Evolutionary conservation across 768 basidiomycete species (phyloP), one percentile per base, ranked within the genome.

Genomic region (Macrocybe gigantea): DNA sequence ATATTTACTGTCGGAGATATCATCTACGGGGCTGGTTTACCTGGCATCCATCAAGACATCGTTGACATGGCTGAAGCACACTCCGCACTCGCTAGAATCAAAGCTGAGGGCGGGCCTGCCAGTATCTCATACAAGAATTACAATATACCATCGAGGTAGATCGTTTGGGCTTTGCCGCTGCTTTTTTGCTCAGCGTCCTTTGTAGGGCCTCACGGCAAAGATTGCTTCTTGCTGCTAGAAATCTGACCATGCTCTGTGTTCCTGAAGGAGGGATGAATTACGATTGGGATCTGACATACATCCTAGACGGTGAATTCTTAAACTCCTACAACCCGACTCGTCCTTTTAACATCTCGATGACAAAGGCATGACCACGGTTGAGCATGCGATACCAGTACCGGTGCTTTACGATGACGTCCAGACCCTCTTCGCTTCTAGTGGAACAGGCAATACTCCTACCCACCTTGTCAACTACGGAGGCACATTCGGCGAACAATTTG

Each of bases 401-500:
- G 62, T 63, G 7, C 67, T 88, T 3, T 87, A 80, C 54, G 83
- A 86, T 14, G 86, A 87, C 53, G 67, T 88, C 41, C 56, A 82
- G 22, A 81, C 69, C 0, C 66, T 88, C 9, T 88, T 72, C 56
- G 77, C 79, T 3, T 47, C 69, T 57, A 88, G 85, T 56, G 86
- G 86, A 4, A 86, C 86, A 9, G 84, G 80, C 9, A 69, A 76
- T 29, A 86, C 85, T 0, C 86, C 86, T 2, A 88, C 86, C 0
- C 86, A 88, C 52, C 64, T 87, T 31, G 86, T 88, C 22, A 81
- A 87, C 57, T 88, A 88, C 57, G 86, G 86, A n/a, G 86, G 86
- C 13, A 70, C 69, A 1, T 74, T 62, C 59, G 86, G 85, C 3
- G 85, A 88, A 53, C 77, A 88, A 53, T 64, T 71, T 47, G 71